These are phyloP conservation scores for Fusarium incarnatum DNA, from an alignment of 2,329 filamentous ascomycete species.

Conservation along the genomic window DNA sequence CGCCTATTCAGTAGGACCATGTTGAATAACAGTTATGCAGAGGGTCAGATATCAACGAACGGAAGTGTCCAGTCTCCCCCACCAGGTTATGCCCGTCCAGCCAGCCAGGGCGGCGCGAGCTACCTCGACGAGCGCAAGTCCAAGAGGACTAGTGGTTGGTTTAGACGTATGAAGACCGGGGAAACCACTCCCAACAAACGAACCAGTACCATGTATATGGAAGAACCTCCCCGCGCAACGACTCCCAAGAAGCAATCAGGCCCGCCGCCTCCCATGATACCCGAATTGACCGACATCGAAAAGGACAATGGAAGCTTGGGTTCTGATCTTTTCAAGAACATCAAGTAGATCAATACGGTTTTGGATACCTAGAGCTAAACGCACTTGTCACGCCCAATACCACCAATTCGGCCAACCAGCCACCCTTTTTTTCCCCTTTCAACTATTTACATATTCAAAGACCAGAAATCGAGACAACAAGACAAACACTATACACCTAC, in stretches of 20 bases:
- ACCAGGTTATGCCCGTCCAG: slow-evolving; percentile 54
- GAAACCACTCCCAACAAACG: slow-evolving; percentile 53
- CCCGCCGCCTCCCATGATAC: slow-evolving; percentile 71
- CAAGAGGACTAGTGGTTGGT: slow-evolving; percentile 70
- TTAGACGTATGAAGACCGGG: slow-evolving; percentile 62
- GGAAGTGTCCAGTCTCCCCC: slow-evolving; percentile 49
- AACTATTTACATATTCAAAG: slow-evolving; percentile 43
- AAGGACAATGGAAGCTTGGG: slow-evolving; percentile 62
- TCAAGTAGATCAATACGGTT: slow-evolving; percentile 58
- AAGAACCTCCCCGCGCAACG: slow-evolving; percentile 49
- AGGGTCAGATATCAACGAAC: slow-evolving; percentile 59
- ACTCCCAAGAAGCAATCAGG: slow-evolving; percentile 54
- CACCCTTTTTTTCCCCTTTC: slow-evolving; percentile 29
- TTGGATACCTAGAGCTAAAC: slow-evolving; percentile 14
- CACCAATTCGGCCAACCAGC: slow-evolving; percentile 25
- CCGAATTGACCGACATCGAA: slow-evolving; percentile 66
- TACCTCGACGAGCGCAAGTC: slow-evolving; percentile 64
- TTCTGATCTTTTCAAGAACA: slow-evolving; percentile 68
- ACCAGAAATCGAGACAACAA: slow-evolving; percentile 41
- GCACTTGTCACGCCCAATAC: slow-evolving; percentile 5
- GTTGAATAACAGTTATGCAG: slow-evolving; percentile 65
- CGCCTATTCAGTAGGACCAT: slow-evolving; percentile 67
- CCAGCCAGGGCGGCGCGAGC: slow-evolving; percentile 63
- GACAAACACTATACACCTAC: slow-evolving; percentile 21
- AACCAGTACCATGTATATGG: slow-evolving; percentile 56